These are phyloP conservation scores for Schizosaccharomyces japonicus DNA, from an alignment of 805 yeast species.

Conservation along the genomic window DNA sequence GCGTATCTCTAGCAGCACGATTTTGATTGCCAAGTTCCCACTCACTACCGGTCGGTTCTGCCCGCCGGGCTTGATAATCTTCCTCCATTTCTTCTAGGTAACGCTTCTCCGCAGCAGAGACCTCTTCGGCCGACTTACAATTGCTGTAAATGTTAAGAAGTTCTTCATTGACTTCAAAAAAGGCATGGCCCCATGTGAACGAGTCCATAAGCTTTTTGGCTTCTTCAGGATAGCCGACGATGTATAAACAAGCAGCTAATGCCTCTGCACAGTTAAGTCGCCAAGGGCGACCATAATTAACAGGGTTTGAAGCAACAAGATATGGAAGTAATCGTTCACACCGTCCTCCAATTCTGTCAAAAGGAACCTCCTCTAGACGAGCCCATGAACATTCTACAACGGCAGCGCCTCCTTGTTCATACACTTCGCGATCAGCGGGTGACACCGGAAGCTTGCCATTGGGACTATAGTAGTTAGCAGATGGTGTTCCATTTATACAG, in stretches of 20 bases:
- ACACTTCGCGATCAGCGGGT: slow-evolving; percentile 59
- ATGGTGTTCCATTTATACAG: not conserved
- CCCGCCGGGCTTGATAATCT: slow-evolving; percentile 41
- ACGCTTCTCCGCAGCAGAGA: slow-evolving; percentile 43
- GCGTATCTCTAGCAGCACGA: too few species aligned
- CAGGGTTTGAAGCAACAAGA: slow-evolving; percentile 87
- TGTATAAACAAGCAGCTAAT: slow-evolving; percentile 85
- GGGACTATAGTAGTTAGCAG: slow-evolving; percentile 21
- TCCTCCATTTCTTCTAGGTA: slow-evolving; percentile 48
- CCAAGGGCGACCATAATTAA: slow-evolving; percentile 93
- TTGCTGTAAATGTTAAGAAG: slow-evolving; percentile 46
- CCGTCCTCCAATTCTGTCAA: slow-evolving; percentile 71
- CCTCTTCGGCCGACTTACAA: slow-evolving; percentile 62
- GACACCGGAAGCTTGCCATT: slow-evolving; percentile 77
- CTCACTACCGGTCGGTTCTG: slow-evolving; percentile 10
- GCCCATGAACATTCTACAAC: slow-evolving; percentile 99
- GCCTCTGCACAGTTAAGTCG: slow-evolving; percentile 90
- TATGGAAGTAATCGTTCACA: slow-evolving; percentile 74
- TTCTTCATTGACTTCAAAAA: slow-evolving; percentile 60
- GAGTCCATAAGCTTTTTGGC: slow-evolving; percentile 52
- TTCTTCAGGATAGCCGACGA: slow-evolving; percentile 78
- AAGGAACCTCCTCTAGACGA: slow-evolving; percentile 87
- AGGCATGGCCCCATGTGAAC: slow-evolving; percentile 86
- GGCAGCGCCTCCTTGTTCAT: slow-evolving; percentile 69
- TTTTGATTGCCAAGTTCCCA: not conserved